Conservation (phyloP, 1,139 yeast species). For the Magnusiomyces tetraspermus region DNA sequence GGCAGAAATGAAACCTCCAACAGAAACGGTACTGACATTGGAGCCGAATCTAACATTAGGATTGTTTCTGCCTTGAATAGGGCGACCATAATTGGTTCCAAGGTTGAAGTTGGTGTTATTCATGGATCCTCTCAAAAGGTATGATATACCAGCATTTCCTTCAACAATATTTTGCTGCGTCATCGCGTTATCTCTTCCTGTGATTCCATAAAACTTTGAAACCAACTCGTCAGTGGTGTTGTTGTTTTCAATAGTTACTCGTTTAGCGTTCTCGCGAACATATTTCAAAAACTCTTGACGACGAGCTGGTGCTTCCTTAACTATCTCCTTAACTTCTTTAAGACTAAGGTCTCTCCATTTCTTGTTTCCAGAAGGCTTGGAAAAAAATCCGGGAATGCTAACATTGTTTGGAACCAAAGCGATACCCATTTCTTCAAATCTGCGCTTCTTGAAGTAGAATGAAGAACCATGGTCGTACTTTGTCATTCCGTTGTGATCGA, state of each 20-base stretch:
- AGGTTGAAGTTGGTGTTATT: slow-evolving; percentile 6
- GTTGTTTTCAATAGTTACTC: not conserved
- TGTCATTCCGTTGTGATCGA: slow-evolving; percentile 46
- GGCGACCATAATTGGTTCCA: slow-evolving; percentile 2
- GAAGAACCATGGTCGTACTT: slow-evolving; percentile 44
- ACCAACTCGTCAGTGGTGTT: not conserved
- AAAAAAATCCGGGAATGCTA: slow-evolving; percentile 16
- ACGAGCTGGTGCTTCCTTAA: slow-evolving; percentile 3
- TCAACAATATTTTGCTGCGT: slow-evolving; percentile 6
- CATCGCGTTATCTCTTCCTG: not conserved
- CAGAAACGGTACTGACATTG: slow-evolving; percentile 8
- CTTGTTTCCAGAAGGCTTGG: not conserved
- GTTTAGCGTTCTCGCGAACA: slow-evolving; percentile 1
- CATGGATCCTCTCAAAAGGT: slow-evolving; percentile 10
- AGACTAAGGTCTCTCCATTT: slow-evolving; percentile 7
- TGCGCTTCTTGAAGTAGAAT: slow-evolving; percentile 39
- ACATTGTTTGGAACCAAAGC: slow-evolving; percentile 28
- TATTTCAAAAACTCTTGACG: slow-evolving; percentile 8
- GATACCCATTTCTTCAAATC: slow-evolving; percentile 46
- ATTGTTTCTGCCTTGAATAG: not conserved
- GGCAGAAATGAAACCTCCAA: slow-evolving; percentile 11
- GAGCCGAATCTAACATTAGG: not conserved
- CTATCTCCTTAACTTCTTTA: slow-evolving; percentile 6
- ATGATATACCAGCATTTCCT: slow-evolving; percentile 13
- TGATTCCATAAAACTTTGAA: not conserved